Conservation (phyloP, 257 asterid genomes). For the Solanum neorickii region DNA sequence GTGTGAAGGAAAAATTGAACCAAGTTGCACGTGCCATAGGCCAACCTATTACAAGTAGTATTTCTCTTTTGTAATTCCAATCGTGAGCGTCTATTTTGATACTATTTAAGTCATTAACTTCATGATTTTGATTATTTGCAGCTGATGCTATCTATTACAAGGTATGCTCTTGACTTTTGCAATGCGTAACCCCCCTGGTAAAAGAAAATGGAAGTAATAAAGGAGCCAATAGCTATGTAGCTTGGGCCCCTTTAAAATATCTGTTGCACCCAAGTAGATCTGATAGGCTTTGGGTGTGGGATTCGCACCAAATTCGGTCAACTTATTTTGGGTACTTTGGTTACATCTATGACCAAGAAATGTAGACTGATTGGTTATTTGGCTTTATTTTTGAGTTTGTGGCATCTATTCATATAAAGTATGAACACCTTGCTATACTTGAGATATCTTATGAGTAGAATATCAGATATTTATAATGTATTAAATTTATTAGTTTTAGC, state of each 20-base stretch:
- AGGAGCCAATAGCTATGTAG: neutral
- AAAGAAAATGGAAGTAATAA: neutral
- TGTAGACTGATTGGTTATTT: neutral
- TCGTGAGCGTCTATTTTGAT: neutral
- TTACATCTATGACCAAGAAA: neutral
- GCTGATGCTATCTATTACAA: conserved; percentile 71
- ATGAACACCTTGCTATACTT: neutral
- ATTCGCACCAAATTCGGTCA: neutral
- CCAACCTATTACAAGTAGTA: conserved; percentile 47
- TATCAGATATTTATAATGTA: neutral
- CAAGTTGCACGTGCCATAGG: conserved; percentile 60
- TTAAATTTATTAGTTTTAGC: neutral
- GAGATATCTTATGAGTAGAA: neutral
- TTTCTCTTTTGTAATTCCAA: neutral
- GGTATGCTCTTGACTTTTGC: conserved; percentile 26
- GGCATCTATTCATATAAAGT: neutral
- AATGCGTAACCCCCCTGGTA: neutral
- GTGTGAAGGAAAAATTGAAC: conserved; percentile 62
- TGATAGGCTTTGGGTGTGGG: neutral
- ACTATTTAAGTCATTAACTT: neutral
- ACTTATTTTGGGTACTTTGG: neutral
- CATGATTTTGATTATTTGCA: conserved; percentile 21
- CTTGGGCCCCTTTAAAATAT: neutral
- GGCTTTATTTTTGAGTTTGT: neutral
- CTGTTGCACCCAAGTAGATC: neutral